phyloP scores from a whole-genome alignment of 257 asterid species.

The Solanum boliviense region DNA sequence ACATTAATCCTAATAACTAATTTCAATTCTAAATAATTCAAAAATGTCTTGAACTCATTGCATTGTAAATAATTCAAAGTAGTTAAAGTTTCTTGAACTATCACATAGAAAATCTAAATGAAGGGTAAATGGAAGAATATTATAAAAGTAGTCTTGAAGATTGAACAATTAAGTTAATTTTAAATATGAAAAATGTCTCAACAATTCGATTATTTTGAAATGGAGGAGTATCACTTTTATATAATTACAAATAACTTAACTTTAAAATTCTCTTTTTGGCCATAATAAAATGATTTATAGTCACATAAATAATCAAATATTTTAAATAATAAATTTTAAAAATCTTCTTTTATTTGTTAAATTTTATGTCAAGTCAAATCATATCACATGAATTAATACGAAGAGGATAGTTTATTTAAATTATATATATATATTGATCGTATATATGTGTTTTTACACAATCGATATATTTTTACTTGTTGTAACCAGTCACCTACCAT shows the following conservation, averaged over 20 bases:
- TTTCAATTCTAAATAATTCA: not conserved
- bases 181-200: no score
- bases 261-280: not conserved
- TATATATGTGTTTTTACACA: not conserved
- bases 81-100: not conserved
- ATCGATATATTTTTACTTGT: no score
- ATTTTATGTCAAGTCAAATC: not conserved
- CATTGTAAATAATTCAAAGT: not conserved
- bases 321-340: no score
- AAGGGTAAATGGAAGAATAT: not conserved
- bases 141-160: not conserved
- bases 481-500: not conserved
- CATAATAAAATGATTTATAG: no score
- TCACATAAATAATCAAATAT: no score
- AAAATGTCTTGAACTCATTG: not conserved
- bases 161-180: not conserved
- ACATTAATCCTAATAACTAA: not conserved
- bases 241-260: no score
- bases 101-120: not conserved
- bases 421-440: no score
- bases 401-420: no score
- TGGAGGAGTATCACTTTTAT: no score
- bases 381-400: not conserved
- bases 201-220: no score
- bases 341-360: no score